Base-by-base conservation (phyloP, 2,329 filamentous ascomycete species). In the Cytospora schulzeri region DNA sequence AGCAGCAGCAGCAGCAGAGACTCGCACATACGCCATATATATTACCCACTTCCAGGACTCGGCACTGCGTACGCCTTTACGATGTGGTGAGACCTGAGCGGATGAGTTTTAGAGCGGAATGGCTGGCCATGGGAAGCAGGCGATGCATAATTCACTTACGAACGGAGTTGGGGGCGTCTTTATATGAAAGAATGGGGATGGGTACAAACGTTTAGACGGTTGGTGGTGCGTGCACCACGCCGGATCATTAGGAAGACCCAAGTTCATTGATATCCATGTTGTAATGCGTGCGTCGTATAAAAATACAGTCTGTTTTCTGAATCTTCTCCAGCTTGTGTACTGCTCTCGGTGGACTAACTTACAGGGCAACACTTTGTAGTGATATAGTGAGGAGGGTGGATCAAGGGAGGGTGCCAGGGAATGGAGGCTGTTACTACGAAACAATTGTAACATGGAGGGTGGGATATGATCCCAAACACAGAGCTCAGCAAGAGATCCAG, bases 201-300 rank as follows among this genome's bases (percentile, higher is more conserved):
- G 60, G 31, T 50, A 50, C 29, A 54, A n/a, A 48, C 33, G 48
- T 31, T 26, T 53, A 56, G 50, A 56, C 28, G 57, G 24, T 31
- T 54, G 50, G 24, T 31, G 59, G 50, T 26, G 14, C 33, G 38
- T 53, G 33, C 29, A 53, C 24, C 22, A 53, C 33, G 59, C 50
- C 35, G 22, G 28, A 28, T 33, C 22, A 57, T 22, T 26, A 26
- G 57, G 28, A 35, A 55, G 31, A 33, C 48, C 35, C 62, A 55
- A 54, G 48, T 41, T 61, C 14, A 66, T 58, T 38, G 26, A 65
- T 66, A 64, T 64, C 17, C 48, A 62, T 63, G 56, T 65, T 58
- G 50, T 60, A 63, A 66, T 65, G 52, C 50, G 28, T 56, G 15
- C 56, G 38, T 28, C 41, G 45, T 55, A 64, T 52, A 45, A 38